A percentile compares a stretch with the other conserved stretches of the same genome.
Evolutionary conservation across 805 yeast genomes (phyloP).

Genomic region (Kuraishia cidri): DNA sequence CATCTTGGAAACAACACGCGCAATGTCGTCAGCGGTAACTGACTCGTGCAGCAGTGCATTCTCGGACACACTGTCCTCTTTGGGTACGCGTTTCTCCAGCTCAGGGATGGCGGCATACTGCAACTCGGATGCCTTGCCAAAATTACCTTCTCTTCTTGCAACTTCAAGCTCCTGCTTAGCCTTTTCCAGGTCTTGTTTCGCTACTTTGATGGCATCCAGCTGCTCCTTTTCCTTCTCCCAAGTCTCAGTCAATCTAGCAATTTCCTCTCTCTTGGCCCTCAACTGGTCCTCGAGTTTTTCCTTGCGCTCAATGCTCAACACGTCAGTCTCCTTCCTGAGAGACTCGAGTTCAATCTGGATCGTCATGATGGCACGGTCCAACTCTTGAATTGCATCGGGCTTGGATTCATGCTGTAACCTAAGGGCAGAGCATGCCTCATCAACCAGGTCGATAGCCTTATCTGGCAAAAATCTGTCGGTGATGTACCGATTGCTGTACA

Average conservation of each 20-base stretch:
- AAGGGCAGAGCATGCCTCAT: conserved; percentile 94
- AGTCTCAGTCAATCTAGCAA: conserved; percentile 60
- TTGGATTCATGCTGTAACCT: conserved; percentile 94
- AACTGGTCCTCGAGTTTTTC: conserved; percentile 66
- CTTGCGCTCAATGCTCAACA: conserved; percentile 70
- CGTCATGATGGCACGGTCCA: conserved; percentile 87
- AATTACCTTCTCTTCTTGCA: conserved; percentile 77
- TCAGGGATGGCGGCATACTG: conserved; percentile 84
- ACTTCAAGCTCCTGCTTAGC: conserved; percentile 79
- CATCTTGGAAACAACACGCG: conserved; percentile 85
- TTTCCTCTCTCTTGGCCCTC: conserved; percentile 51
- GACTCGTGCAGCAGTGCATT: conserved; percentile 68
- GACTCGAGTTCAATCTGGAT: conserved; percentile 94
- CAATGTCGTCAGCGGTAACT: conserved; percentile 90
- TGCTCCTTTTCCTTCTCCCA: conserved; percentile 83
- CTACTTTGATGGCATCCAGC: conserved; percentile 68
- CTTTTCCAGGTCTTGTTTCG: conserved; percentile 76
- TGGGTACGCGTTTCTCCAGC: conserved; percentile 54
- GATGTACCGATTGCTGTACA: conserved; percentile 81
- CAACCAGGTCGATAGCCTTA: conserved; percentile 93
- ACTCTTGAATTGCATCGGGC: conserved; percentile 86
- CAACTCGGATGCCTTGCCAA: conserved; percentile 80
- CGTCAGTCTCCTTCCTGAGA: conserved; percentile 85
- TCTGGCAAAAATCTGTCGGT: conserved; percentile 91
- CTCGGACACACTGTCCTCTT: conserved; percentile 21